These are phyloP conservation scores for Cerioporus squamosus DNA, from an alignment of 1,284 basidiomycete species.

Conservation along the genomic window DNA sequence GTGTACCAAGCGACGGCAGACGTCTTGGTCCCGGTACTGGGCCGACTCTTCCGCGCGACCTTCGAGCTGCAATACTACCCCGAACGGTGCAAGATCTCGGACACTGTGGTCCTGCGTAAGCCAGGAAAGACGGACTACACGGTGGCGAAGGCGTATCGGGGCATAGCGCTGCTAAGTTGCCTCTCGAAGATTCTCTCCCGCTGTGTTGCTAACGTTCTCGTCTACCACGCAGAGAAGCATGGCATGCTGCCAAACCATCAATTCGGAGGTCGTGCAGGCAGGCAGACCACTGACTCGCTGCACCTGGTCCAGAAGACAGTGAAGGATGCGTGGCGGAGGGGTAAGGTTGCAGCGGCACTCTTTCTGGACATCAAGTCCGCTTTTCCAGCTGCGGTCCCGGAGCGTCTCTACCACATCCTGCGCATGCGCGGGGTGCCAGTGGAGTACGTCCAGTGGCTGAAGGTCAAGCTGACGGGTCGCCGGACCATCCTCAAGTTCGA, in stretches of 20 bases:
- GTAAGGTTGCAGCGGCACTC: conserved; percentile 36
- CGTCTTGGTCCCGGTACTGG: conserved; percentile 31
- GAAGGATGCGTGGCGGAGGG: conserved; percentile 39
- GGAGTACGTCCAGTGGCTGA: conserved; percentile 24
- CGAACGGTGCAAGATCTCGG: conserved; percentile 34
- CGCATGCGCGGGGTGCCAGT: conserved; percentile 31
- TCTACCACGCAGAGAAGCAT: conserved; percentile 27
- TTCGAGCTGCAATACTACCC: conserved; percentile 35
- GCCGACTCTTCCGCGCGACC: conserved; percentile 34
- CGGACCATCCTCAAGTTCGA: background rate
- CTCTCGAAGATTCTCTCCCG: conserved; percentile 40
- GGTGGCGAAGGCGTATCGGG: conserved; percentile 39
- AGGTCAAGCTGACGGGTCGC: background rate
- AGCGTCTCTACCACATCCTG: conserved; percentile 39
- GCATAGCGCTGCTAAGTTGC: conserved; percentile 43
- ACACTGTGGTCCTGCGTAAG: conserved; percentile 43
- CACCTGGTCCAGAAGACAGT: conserved; percentile 35
- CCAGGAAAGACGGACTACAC: conserved; percentile 41
- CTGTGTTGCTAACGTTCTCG: conserved; percentile 28
- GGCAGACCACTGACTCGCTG: conserved; percentile 42
- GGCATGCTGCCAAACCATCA: conserved; percentile 32
- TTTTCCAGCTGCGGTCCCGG: conserved; percentile 39
- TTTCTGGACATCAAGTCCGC: conserved; percentile 46
- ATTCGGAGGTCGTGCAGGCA: conserved; percentile 39
- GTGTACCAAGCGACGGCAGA: conserved; percentile 34